Conservation (phyloP, 192 early-diverging fungal species). For the Funneliformis geosporum region DNA sequence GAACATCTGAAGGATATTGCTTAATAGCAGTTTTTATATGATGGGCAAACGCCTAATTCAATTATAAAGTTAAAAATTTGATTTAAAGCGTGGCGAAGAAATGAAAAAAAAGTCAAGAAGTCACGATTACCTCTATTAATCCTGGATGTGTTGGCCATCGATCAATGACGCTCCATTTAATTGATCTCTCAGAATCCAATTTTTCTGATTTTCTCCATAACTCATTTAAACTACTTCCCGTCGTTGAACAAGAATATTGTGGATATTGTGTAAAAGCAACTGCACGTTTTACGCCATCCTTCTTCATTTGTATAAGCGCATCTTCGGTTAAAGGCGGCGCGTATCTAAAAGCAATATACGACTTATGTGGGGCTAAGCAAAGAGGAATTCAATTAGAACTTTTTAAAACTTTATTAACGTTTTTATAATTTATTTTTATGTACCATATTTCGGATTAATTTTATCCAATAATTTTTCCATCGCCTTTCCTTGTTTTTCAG, state of each 20-base stretch:
- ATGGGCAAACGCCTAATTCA: constrained; percentile 64
- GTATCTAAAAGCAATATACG: constrained; percentile 94
- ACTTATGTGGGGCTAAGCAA: constrained; percentile 76
- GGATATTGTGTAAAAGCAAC: constrained; percentile 94
- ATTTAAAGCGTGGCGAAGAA: neutral
- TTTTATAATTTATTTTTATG: neutral
- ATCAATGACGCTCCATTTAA: constrained; percentile 96
- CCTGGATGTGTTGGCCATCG: constrained; percentile 89
- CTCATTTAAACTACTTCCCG: constrained; percentile 90
- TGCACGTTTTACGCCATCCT: constrained; percentile 79
- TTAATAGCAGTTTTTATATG: constrained; percentile 71
- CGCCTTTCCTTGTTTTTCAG: constrained; percentile 76
- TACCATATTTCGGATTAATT: constrained; percentile 74
- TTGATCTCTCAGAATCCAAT: constrained; percentile 60
- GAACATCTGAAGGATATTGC: constrained; percentile 64
- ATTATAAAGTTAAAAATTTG: neutral
- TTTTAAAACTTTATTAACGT: neutral
- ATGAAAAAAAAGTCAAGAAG: neutral
- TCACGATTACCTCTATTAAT: constrained; percentile 63
- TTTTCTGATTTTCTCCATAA: constrained; percentile 65
- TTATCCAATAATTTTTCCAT: constrained; percentile 78
- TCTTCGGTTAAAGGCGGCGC: constrained; percentile 74
- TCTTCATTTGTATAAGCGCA: constrained; percentile 76
- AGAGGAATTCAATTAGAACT: neutral
- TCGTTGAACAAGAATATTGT: constrained; percentile 96